Evolutionary conservation across 2,329 filamentous ascomycete species (phyloP), one percentile per base, ranked within the genome.

Genomic region (Celoporthe dispersa): DNA sequence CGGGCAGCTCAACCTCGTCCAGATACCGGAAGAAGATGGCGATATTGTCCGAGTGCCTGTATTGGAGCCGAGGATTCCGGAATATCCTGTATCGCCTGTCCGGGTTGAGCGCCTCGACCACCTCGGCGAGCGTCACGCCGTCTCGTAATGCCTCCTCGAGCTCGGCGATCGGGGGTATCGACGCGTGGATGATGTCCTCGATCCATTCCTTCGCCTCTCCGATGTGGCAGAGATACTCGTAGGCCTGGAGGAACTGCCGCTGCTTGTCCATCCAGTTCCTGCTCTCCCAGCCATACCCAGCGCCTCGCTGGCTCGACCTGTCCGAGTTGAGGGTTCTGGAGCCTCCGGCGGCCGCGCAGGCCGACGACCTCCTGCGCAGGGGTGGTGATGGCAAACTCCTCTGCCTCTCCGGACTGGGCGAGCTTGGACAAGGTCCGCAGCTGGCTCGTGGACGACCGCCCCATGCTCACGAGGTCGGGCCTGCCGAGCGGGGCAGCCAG

Each of bases 201-300:
- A 99, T 97, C 96, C 96, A 99, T 81, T 98, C 95, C 79, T 98
- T 98, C 31, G 96, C 96, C 83, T 99, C 96, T 79, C 96, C 96
- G 74, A 99, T 98, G 78, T 99, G 96, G 79, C 96, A 99, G 51
- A 99, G 91, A 79, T 99, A 99, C 80, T 99, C 96, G 78, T 99
- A 99, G 8, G 96, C 96, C 80, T 97, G 93, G 67, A 99, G 83
- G 77, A 98, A 98, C 79, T 98, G 95, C 35, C 96, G 89, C 79
- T 99, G 95, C 78, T 97, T 96, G 80, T 99, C 96, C 95, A 99
- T 99, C 96, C 96, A 99, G 78, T 95, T 97, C 64, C 92, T 89
- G 28, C 91, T 90, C 73, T 93, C 89, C 91, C 94, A 96, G 64
- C 90, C 87, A 74, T 91, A 93, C 35, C 81, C 84, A 68, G 82